These are phyloP conservation scores for Oemleria cerasiformis DNA, from an alignment of 306 rosid genomes.

Conservation along the genomic window DNA sequence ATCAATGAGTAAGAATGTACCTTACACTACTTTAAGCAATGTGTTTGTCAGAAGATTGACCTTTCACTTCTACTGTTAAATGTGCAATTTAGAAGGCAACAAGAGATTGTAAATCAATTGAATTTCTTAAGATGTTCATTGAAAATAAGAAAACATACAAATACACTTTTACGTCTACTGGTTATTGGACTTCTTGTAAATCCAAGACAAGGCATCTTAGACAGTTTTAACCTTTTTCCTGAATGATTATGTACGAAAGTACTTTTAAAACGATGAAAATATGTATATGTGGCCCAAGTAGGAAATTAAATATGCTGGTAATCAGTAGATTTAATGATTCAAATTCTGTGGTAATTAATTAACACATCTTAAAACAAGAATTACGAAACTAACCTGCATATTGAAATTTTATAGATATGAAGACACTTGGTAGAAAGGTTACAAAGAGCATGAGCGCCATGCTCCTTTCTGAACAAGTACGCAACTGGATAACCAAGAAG, in stretches of 20 bases:
- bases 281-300: background rate
- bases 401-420: constrained; percentile 59
- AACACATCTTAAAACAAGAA: background rate
- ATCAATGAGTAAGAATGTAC: too few species aligned
- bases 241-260: background rate
- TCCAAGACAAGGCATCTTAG: background rate
- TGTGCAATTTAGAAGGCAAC: background rate
- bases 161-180: background rate
- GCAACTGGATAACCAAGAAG: constrained; percentile 91
- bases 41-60: background rate
- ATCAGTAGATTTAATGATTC: background rate
- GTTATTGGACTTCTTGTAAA: constrained; percentile 1
- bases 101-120: background rate
- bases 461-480: constrained; percentile 70
- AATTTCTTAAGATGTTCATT: background rate
- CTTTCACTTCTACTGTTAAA: background rate
- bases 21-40: too few species aligned
- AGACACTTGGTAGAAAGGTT: constrained; percentile 81
- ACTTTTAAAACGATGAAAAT: background rate
- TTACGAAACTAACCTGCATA: constrained; percentile 61
- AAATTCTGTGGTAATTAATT: background rate
- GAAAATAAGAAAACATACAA: background rate
- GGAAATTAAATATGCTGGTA: background rate
- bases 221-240: background rate
- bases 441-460: constrained; percentile 54